A percentile compares a stretch with the other conserved stretches of the same genome.
phyloP scores from a whole-genome alignment of 768 basidiomycete species.

The Kwoniella sp. region DNA sequence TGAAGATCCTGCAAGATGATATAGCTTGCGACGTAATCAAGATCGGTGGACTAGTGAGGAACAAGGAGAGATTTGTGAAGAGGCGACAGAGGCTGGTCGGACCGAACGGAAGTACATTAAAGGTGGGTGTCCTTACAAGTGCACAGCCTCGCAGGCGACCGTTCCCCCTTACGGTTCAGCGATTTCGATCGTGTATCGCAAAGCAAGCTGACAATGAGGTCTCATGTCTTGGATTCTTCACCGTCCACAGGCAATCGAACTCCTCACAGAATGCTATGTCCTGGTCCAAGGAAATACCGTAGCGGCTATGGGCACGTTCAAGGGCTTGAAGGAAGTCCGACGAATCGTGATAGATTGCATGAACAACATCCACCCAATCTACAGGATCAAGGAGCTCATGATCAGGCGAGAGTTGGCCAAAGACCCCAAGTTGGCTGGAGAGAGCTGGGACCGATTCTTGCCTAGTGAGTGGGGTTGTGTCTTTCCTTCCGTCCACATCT shows the following conservation, averaged over 20 bases:
- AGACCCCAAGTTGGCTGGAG: constrained; percentile 89
- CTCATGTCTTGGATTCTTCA: too few species aligned
- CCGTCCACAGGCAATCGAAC: constrained; percentile 94
- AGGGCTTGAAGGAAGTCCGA: constrained; percentile 92
- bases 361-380: constrained; percentile 99
- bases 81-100: constrained; percentile 94
- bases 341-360: constrained; percentile 97
- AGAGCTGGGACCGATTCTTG: constrained; percentile 96
- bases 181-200: too few species aligned
- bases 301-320: constrained; percentile 95
- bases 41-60: constrained; percentile 88
- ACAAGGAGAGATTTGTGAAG: constrained; percentile 96
- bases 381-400: constrained; percentile 99
- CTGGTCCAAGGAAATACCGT: constrained; percentile 98
- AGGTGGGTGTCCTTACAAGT: too few species aligned
- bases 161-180: too few species aligned
- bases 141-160: too few species aligned
- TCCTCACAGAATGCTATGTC: constrained; percentile 94
- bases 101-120: constrained; percentile 93
- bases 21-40: constrained; percentile 97
- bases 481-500: too few species aligned
- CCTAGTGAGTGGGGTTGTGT: constrained; percentile 60
- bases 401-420: constrained; percentile 96
- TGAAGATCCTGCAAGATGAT: constrained; percentile 85
- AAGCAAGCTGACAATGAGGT: background rate